Evolutionary conservation across 345 rosid genomes (phyloP).

Genomic region (Capsella bursapastoris): DNA sequence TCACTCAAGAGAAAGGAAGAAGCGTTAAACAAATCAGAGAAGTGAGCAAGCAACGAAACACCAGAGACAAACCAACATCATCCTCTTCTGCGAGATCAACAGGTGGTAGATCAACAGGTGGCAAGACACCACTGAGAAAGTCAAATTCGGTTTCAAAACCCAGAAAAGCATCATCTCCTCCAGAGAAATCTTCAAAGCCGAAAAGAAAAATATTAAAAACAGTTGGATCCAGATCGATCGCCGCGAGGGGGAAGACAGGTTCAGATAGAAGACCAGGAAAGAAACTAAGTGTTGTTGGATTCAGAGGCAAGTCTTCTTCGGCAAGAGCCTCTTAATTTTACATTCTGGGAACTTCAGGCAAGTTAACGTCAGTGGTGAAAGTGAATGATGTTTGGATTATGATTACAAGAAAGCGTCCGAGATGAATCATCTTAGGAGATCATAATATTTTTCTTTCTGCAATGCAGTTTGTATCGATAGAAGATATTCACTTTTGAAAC

Average conservation of each 20-base stretch:
- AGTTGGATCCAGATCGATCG: constrained; percentile 43
- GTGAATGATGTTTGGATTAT: constrained; percentile 8
- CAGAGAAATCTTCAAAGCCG: constrained; percentile 51
- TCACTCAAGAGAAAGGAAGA: constrained; percentile 67
- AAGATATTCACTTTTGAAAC: constrained; percentile 25
- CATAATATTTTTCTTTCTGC: not conserved
- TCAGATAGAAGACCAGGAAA: constrained; percentile 40
- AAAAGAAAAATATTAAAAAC: constrained; percentile 40
- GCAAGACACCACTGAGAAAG: constrained; percentile 44
- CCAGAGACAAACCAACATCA: constrained; percentile 38
- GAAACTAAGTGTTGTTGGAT: constrained; percentile 78
- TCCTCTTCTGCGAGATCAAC: constrained; percentile 37
- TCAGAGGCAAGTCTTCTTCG: constrained; percentile 67
- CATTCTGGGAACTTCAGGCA: not conserved
- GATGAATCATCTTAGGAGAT: constrained; percentile 11
- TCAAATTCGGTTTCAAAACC: constrained; percentile 43
- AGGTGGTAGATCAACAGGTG: constrained; percentile 33
- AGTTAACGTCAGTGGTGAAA: constrained; percentile 16
- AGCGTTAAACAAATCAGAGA: constrained; percentile 50
- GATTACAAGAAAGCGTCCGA: constrained; percentile 10
- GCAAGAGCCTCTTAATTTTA: constrained; percentile 49
- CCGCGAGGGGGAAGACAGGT: constrained; percentile 45
- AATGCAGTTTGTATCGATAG: not conserved
- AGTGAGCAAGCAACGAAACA: constrained; percentile 53
- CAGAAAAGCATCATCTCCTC: constrained; percentile 44